These are phyloP conservation scores for Colletotrichum euphorbiae DNA, from an alignment of 2,329 filamentous ascomycete species.

Conservation along the genomic window DNA sequence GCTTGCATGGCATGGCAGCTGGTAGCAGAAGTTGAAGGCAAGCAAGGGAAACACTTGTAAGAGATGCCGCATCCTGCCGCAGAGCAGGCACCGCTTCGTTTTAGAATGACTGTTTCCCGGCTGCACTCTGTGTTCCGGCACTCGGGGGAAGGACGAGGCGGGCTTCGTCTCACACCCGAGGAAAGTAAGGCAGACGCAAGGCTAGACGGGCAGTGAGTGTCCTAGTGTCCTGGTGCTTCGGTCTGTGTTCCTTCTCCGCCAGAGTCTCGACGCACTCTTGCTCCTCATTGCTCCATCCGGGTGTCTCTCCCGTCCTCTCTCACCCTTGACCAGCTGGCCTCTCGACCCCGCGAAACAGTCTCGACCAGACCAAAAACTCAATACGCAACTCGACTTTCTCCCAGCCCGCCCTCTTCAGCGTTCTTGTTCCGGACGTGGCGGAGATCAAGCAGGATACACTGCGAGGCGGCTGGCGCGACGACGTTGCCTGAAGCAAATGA, in stretches of 20 bases:
- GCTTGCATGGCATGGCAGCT: conserved; percentile 24
- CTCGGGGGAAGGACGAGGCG: neutral
- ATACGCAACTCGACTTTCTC: conserved; percentile 8
- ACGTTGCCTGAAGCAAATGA: conserved; percentile 1
- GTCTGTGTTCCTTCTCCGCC: conserved; percentile 5
- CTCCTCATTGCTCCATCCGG: neutral
- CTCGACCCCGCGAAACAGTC: conserved; percentile 20
- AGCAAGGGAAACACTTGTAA: conserved; percentile 15
- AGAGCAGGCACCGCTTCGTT: conserved; percentile 18
- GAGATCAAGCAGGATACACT: conserved; percentile 5
- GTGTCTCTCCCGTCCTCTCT: neutral
- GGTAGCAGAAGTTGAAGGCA: neutral
- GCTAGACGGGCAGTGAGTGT: neutral
- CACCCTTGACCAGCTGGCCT: neutral
- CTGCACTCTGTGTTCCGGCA: neutral
- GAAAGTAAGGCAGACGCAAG: neutral
- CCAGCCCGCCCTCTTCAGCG: neutral
- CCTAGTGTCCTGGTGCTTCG: neutral
- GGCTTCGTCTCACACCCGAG: neutral
- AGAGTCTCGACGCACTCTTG: neutral
- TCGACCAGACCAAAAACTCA: conserved; percentile 35
- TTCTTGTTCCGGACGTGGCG: conserved; percentile 1
- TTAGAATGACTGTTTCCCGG: conserved; percentile 9
- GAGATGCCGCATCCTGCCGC: neutral
- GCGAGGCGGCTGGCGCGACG: neutral